These are phyloP conservation scores for Ricinus communis DNA, from an alignment of 345 rosid genomes.

Conservation along the genomic window DNA sequence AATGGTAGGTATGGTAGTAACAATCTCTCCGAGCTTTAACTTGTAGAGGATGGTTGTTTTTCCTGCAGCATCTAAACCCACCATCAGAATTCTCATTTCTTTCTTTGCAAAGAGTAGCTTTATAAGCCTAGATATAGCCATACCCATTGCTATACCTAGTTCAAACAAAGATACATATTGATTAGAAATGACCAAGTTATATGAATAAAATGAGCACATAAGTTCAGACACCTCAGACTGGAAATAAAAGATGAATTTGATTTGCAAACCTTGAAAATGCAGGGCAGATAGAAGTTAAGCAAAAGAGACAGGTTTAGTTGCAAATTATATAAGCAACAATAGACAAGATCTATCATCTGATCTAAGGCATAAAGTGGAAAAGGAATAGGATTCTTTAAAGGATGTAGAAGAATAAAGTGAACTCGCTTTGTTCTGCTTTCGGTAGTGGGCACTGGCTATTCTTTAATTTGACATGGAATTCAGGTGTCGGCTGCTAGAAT, in stretches of 20 bases:
- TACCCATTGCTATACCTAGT: conserved; percentile 40
- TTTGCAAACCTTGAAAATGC: conserved; percentile 13
- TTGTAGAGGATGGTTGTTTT: conserved; percentile 79
- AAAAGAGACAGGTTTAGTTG: background rate
- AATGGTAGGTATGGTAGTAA: conserved; percentile 75
- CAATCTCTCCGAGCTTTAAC: conserved; percentile 69
- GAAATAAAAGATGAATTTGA: background rate
- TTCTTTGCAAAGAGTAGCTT: conserved; percentile 54
- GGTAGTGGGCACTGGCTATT: no score
- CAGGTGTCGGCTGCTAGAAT: no score
- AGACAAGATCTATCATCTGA: background rate
- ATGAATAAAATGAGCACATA: background rate
- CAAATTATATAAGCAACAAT: conserved; percentile 7
- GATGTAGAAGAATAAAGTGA: conserved; percentile 32
- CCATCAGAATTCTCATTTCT: conserved; percentile 78
- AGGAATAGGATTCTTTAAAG: conserved; percentile 37
- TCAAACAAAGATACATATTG: background rate
- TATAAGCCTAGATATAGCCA: conserved; percentile 47
- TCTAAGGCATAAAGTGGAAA: conserved; percentile 11
- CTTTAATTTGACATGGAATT: no score
- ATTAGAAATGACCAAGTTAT: background rate
- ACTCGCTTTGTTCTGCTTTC: conserved; percentile 24
- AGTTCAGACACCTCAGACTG: background rate
- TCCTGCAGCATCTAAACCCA: conserved; percentile 76
- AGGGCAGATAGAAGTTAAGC: background rate